Evolutionary conservation across 805 yeast species (phyloP).

Genomic region (Saturnispora quitensis): DNA sequence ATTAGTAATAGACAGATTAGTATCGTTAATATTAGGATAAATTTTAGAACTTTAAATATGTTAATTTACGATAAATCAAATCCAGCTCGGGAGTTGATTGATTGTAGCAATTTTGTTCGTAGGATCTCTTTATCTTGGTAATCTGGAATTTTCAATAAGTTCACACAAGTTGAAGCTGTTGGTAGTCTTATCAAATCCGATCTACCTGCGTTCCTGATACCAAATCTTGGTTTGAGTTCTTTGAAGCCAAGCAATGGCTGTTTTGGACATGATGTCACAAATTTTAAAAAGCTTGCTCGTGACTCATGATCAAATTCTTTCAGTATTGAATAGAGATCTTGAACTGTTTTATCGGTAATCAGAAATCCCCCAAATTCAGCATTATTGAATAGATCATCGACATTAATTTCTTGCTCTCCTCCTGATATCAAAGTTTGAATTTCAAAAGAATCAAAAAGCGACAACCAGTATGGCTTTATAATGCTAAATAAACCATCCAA

Average conservation of each 20-base stretch:
- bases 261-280: conserved; percentile 85
- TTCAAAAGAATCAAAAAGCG: conserved; percentile 78
- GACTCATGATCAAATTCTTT: conserved; percentile 59
- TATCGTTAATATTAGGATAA: not conserved
- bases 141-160: conserved; percentile 77
- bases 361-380: conserved; percentile 59
- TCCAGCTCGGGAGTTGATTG: conserved; percentile 77
- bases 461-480: conserved; percentile 66
- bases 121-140: conserved; percentile 53
- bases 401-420: conserved; percentile 57
- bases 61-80: conserved; percentile 59
- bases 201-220: conserved; percentile 59
- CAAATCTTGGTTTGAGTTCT: conserved; percentile 67
- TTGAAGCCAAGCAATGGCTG: conserved; percentile 87
- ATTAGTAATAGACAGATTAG: not conserved
- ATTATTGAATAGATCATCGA: conserved; percentile 57
- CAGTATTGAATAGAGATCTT: conserved; percentile 66
- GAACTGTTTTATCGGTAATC: conserved; percentile 48
- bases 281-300: conserved; percentile 59
- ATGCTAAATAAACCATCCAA: conserved; percentile 63
- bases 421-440: conserved; percentile 81
- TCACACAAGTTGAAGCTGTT: conserved; percentile 90
- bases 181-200: conserved; percentile 53
- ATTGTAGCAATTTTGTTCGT: conserved; percentile 57
- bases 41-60: not conserved